Evolutionary conservation across 257 asterid species (phyloP), one percentile per base, ranked within the genome.

Genomic region (Ligustrum vulgare): DNA sequence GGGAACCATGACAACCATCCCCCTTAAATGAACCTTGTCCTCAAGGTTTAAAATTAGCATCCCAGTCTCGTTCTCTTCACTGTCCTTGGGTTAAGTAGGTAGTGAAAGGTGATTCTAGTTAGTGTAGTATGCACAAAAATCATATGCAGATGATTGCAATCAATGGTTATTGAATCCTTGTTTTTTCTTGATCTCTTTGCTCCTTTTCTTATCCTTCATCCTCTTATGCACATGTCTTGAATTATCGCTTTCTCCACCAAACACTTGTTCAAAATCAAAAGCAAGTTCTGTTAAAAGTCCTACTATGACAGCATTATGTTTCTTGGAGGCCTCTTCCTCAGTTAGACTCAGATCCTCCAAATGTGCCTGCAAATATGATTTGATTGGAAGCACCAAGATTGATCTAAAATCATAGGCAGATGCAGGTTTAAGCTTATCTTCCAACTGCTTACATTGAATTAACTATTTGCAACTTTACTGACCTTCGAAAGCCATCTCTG

Each of bases 231-330:
- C 69, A 51, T 87, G 92, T 77, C 86, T 90, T 58, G 97, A 87
- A 88, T 89, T 28, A 28, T 28, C 1, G 31, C 31, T 28, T 28
- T 28, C 31, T 28, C 31, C 31, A 28, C 31, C 31, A 28, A 28
- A 28, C 31, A 28, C 31, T 28, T 28, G 31, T 28, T 28, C 0
- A 28, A 28, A 1, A 28, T 28, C 95, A 80, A 62, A 87, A 41
- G 89, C 97, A 78, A 94, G 97, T 86, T 94, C 98, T 2, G 98
- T 98, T 83, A 94, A 81, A 84, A 94, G 87, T 67, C 91, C 93
- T 84, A 89, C 97, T 75, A 97, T 89, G 37, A 90, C 95, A 72
- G 98, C 98, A 84, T 94, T 98, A 77, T 98, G 91, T 82, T 92
- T 94, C 84, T 92, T 90, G 39, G 91, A 89, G 51, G 98, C 98